Percentiles rank a stretch among this genome's conserved stretches.
Conservation (phyloP, 345 rosid species). For the Salix dunnii region DNA sequence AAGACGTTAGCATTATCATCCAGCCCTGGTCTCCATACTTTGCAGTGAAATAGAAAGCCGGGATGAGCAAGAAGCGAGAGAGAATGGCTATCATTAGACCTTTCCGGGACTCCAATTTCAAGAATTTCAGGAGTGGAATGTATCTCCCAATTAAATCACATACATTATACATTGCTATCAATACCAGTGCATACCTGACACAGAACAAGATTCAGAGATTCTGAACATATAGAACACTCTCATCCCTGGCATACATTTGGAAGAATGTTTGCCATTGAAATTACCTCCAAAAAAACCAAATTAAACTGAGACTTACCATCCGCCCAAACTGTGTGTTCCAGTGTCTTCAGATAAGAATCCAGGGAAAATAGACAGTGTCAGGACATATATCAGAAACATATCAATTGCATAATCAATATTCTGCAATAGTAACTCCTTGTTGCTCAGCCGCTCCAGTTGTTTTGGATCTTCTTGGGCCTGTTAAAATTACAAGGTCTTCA, state of each 20-base stretch:
- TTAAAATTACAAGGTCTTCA: neutral
- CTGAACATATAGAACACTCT: neutral
- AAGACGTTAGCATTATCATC: constrained; percentile 72
- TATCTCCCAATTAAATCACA: constrained; percentile 67
- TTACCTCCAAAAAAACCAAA: neutral
- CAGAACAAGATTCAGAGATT: neutral
- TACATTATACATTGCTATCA: constrained; percentile 63
- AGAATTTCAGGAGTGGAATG: constrained; percentile 43
- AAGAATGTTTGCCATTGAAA: too few species aligned
- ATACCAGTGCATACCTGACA: constrained; percentile 69
- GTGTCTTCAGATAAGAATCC: constrained; percentile 85
- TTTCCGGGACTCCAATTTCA: constrained; percentile 58
- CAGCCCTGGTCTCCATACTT: constrained; percentile 80
- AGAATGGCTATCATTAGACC: constrained; percentile 40
- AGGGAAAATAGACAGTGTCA: constrained; percentile 76
- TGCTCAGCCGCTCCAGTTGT: constrained; percentile 39
- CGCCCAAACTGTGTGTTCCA: constrained; percentile 63
- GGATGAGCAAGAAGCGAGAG: constrained; percentile 53
- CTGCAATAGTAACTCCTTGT: constrained; percentile 42
- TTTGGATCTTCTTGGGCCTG: constrained; percentile 38
- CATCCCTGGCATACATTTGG: too few species aligned
- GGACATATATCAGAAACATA: constrained; percentile 53
- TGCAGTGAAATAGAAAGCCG: constrained; percentile 75
- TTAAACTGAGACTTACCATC: constrained; percentile 44
- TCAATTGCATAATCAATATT: constrained; percentile 62